These are phyloP conservation scores for Abelmoschus esculentus DNA, from an alignment of 345 rosid genomes.

Conservation along the genomic window DNA sequence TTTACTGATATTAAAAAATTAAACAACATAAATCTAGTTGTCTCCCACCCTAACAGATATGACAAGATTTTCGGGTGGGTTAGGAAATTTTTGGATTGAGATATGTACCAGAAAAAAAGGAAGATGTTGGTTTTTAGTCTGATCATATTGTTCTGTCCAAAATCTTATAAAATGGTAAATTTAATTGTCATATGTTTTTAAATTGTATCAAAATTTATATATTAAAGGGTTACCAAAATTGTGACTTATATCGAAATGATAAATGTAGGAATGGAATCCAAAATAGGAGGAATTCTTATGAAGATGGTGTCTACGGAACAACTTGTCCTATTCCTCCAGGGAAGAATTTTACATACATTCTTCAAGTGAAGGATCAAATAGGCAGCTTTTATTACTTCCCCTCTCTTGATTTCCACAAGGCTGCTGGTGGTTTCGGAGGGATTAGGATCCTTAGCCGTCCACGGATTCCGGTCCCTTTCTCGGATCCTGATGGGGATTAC, in stretches of 20 bases:
- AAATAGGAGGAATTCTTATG: slow-evolving; percentile 80
- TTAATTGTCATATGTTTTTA: too few relatives aligned
- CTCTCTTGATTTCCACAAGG: slow-evolving; percentile 78
- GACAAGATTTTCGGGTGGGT: background rate
- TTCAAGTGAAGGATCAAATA: slow-evolving; percentile 89
- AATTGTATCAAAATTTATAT: too few relatives aligned
- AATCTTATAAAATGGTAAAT: too few relatives aligned
- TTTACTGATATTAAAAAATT: too few relatives aligned
- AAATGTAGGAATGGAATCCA: slow-evolving; percentile 72
- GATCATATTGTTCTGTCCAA: background rate
- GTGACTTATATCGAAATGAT: background rate
- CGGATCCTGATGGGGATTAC: slow-evolving; percentile 65
- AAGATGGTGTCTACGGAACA: slow-evolving; percentile 84
- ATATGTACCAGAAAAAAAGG: background rate
- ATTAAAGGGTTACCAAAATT: too few relatives aligned
- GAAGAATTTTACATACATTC: slow-evolving; percentile 64
- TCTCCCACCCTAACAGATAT: slow-evolving; percentile 16
- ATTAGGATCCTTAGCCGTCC: slow-evolving; percentile 86
- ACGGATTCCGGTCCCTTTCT: slow-evolving; percentile 71
- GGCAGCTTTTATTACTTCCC: slow-evolving; percentile 90
- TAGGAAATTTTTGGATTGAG: background rate
- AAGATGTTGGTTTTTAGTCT: background rate
- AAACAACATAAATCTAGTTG: too few relatives aligned
- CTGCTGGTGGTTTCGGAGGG: slow-evolving; percentile 85
- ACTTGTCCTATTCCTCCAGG: slow-evolving; percentile 88